phyloP scores from a whole-genome alignment of 2,329 filamentous ascomycete species.

The Fusarium sp. region DNA sequence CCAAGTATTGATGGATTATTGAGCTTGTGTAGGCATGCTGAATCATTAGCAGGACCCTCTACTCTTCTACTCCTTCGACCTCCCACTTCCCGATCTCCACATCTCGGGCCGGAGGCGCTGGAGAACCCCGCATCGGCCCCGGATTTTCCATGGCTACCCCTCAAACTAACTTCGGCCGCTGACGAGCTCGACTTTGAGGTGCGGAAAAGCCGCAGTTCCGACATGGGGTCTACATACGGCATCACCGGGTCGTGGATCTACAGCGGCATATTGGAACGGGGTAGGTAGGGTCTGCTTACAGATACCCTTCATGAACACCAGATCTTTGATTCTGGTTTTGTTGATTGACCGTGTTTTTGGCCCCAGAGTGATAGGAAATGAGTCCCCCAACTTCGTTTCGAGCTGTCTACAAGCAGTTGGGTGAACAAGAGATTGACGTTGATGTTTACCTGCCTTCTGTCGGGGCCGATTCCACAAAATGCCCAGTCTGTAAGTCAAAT shows the following conservation, averaged over 20 bases:
- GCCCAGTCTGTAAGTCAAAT: not conserved
- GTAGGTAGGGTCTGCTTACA: not conserved
- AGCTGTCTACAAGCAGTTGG: not conserved
- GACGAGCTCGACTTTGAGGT: not conserved
- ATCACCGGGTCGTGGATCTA: not conserved
- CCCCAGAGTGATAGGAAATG: not conserved
- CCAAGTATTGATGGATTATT: not conserved
- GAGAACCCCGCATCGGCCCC: not conserved
- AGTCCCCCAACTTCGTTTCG: not conserved
- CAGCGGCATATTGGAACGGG: not conserved
- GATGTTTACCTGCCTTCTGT: not conserved
- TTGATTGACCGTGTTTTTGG: rapidly evolving
- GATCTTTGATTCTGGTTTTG: not conserved
- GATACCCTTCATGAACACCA: not conserved
- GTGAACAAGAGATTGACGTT: not conserved
- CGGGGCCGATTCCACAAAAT: rapidly evolving
- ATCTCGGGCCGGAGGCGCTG: not conserved
- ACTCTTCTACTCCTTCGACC: not conserved
- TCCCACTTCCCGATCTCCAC: not conserved
- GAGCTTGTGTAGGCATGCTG: too few species aligned
- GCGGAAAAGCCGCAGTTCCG: not conserved
- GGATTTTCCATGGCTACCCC: not conserved
- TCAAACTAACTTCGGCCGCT: not conserved
- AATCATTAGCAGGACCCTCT: not conserved
- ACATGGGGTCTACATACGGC: not conserved